These are phyloP conservation scores for Hippophae gyantsensis DNA, from an alignment of 306 rosid species.

Conservation along the genomic window DNA sequence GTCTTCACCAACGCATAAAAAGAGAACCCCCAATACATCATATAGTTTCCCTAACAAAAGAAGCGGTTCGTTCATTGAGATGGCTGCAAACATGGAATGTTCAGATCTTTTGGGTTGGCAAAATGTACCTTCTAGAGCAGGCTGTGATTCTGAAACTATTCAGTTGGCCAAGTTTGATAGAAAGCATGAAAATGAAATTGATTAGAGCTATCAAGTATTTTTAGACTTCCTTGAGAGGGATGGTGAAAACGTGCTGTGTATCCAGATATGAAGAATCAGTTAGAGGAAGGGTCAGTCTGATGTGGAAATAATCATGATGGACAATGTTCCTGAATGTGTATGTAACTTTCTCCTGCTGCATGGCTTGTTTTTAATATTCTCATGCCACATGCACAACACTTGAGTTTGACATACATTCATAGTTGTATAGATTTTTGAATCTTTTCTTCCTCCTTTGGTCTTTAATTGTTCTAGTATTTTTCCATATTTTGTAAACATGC, in stretches of 20 bases:
- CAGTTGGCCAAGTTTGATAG: background rate
- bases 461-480: constrained; percentile 17
- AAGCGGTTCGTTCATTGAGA: background rate
- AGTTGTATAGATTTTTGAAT: background rate
- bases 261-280: constrained; percentile 10
- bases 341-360: constrained; percentile 16
- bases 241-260: constrained; percentile 13
- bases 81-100: background rate
- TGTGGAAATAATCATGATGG: constrained; percentile 25
- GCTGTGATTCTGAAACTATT: background rate
- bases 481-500: constrained; percentile 18
- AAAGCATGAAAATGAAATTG: constrained; percentile 7
- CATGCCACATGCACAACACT: background rate
- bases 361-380: constrained; percentile 5
- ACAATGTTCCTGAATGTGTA: constrained; percentile 30
- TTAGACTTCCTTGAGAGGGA: constrained; percentile 7
- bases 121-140: background rate
- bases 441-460: background rate
- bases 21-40: background rate
- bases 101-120: constrained; percentile 3
- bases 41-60: background rate
- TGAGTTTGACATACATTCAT: background rate
- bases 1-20: background rate
- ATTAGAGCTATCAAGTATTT: constrained; percentile 23
- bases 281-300: constrained; percentile 25